Evolutionary conservation across 495 filamentous ascomycete species (phyloP).

Genomic region (Annulohypoxylon stygium): DNA sequence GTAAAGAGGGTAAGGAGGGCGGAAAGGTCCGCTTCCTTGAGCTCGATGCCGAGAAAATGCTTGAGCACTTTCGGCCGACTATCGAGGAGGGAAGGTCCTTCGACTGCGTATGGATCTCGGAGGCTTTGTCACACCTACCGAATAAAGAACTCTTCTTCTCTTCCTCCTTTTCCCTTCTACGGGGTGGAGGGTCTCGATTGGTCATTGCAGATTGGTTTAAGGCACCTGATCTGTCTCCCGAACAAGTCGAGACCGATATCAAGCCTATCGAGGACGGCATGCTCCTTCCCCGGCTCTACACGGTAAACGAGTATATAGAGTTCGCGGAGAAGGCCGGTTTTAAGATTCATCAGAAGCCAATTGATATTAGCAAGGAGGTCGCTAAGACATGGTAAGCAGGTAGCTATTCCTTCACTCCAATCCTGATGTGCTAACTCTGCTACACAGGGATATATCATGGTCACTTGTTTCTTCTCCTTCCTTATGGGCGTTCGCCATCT

Average conservation of each 20-base stretch:
- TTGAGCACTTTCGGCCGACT: constrained; percentile 58
- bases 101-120: constrained; percentile 70
- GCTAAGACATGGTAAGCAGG: constrained; percentile 66
- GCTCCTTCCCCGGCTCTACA: constrained; percentile 67
- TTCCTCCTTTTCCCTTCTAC: constrained; percentile 61
- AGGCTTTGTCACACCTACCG: constrained; percentile 70
- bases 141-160: constrained; percentile 68
- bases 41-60: constrained; percentile 71
- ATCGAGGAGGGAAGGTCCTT: constrained; percentile 50
- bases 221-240: constrained; percentile 57
- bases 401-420: constrained; percentile 12
- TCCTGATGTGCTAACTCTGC: not conserved
- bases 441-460: constrained; percentile 71
- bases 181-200: constrained; percentile 56
- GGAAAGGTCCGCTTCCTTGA: constrained; percentile 66
- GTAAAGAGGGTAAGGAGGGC: constrained; percentile 24
- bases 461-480: constrained; percentile 66
- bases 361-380: constrained; percentile 69
- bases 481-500: constrained; percentile 69
- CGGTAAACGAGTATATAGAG: constrained; percentile 62
- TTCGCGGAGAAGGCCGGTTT: constrained; percentile 62
- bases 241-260: constrained; percentile 64
- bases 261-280: constrained; percentile 71
- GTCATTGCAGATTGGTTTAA: constrained; percentile 71
- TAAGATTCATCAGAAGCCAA: constrained; percentile 55